A percentile compares a stretch with the other conserved stretches of the same genome.
Conservation (phyloP, 352 stramenopile species). For the Phytophthora crassamura region DNA sequence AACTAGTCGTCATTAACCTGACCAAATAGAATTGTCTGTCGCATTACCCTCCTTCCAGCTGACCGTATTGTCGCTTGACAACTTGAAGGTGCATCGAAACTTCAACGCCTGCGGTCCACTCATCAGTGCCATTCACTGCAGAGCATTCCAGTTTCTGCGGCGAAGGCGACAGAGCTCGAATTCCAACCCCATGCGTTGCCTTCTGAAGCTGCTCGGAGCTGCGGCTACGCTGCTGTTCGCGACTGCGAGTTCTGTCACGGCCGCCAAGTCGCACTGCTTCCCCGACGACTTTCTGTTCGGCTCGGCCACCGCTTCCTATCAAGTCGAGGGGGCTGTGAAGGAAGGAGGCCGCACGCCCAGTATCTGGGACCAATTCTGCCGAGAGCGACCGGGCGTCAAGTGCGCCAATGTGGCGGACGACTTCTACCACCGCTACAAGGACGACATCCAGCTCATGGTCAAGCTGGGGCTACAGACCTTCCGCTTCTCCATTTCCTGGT, state of each 20-base stretch:
- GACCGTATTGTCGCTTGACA: background rate
- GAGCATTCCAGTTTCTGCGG: no score
- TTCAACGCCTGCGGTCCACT: constrained; percentile 1
- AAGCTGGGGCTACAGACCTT: constrained; percentile 91
- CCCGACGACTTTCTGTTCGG: constrained; percentile 80
- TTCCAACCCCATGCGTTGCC: background rate
- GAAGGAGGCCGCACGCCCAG: constrained; percentile 70
- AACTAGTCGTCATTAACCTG: no score
- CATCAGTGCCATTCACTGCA: constrained; percentile 1
- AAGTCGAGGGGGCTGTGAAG: constrained; percentile 91
- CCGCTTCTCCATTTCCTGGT: constrained; percentile 94
- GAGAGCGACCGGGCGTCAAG: constrained; percentile 58
- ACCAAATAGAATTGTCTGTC: no score
- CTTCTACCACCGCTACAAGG: constrained; percentile 91
- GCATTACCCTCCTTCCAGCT: no score
- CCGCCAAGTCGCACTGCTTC: constrained; percentile 45
- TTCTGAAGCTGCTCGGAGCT: background rate
- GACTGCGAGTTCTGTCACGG: constrained; percentile 47
- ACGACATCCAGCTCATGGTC: constrained; percentile 95
- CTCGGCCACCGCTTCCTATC: constrained; percentile 87
- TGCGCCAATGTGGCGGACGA: constrained; percentile 93
- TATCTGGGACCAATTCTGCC: constrained; percentile 94
- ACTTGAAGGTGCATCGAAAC: constrained; percentile 7
- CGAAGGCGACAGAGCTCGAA: background rate
- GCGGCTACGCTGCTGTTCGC: background rate